Base-by-base conservation (phyloP, 306 rosid genomes). In the Cucumis cinereus region DNA sequence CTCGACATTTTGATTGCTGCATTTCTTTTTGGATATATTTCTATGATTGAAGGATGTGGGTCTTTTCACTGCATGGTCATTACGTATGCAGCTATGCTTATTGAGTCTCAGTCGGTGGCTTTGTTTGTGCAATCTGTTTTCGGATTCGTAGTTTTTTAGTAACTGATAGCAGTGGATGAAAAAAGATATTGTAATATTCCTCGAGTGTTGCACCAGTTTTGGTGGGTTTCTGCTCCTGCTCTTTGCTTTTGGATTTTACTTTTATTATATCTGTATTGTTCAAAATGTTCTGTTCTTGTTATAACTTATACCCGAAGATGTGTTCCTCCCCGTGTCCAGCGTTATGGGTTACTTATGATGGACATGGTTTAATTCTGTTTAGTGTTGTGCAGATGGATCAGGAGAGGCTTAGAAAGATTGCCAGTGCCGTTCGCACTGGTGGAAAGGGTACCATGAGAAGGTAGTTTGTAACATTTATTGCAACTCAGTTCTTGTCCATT, bases 401-500 rank as follows among this genome's bases (percentile, higher is more conserved):
- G 71, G 98, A 93, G 72, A 93, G 71, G 80, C 90, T 93, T 77
- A 88, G 80, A 86, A 90, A 89, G 92, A 93, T 93, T 96, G 98
- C 97, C 6, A 89, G 98, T 91, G 92, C 98, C 0, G 98, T 93
- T 24, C 87, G 98, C 83, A 93, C 98, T 16, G 98, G 98, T 75
- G 98, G 98, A 69, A 93, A 93, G 85, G 98, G 98, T 79, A 93
- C 96, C 20, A 5, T 93, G 87, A 87, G 98, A 84, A 91, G 98
- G 98, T 91, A 76, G 43, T 28, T 50, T 23, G 13, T 23, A 41
- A 68, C 43, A 16, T 61, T 14, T 41, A n/a, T 17, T 22, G 67
- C 58, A 45, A 49, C 15, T 26, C 17, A 20, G 4, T 7, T 3
- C 73, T 52, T 53, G 50, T 15, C 23, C 12, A 10, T 30, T 52